Conservation (phyloP, 2,329 filamentous ascomycete genomes). For the Colletotrichum phormii region DNA sequence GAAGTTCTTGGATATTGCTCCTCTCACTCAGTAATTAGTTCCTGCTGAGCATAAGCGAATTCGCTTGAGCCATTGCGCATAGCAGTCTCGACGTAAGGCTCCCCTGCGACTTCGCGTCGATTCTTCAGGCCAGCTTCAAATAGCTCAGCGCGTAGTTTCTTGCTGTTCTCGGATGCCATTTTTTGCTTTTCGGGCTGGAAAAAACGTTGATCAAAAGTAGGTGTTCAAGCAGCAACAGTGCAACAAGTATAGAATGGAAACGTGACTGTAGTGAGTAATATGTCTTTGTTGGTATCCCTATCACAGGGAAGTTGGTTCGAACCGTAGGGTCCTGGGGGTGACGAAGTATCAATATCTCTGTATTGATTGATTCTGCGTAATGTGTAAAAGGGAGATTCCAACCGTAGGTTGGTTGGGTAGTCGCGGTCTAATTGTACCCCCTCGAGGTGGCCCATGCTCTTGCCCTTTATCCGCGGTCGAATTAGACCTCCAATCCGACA, state of each 20-base stretch:
- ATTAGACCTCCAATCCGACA: no score
- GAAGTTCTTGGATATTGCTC: no score
- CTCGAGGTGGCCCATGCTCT: no score
- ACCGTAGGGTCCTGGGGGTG: no score
- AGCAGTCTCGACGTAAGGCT: constrained; percentile 68
- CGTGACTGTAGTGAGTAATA: neutral
- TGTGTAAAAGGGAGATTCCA: no score
- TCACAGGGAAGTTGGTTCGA: no score
- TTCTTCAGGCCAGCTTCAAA: constrained; percentile 71
- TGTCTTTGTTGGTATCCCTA: neutral
- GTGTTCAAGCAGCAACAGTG: no score
- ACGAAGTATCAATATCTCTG: no score
- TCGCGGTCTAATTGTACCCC: no score
- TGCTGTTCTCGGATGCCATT: constrained; percentile 24
- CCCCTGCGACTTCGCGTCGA: constrained; percentile 68
- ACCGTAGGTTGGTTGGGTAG: no score
- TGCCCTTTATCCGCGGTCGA: no score
- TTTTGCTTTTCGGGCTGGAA: neutral
- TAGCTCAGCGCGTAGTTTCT: constrained; percentile 48
- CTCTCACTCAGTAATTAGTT: constrained; percentile 68
- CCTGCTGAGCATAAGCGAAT: constrained; percentile 69
- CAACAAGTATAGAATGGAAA: neutral
- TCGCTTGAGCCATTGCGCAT: constrained; percentile 64
- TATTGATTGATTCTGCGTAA: no score
- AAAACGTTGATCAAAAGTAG: neutral